phyloP scores from a whole-genome alignment of 2,329 filamentous ascomycete species.

The Penicillium sp. region DNA sequence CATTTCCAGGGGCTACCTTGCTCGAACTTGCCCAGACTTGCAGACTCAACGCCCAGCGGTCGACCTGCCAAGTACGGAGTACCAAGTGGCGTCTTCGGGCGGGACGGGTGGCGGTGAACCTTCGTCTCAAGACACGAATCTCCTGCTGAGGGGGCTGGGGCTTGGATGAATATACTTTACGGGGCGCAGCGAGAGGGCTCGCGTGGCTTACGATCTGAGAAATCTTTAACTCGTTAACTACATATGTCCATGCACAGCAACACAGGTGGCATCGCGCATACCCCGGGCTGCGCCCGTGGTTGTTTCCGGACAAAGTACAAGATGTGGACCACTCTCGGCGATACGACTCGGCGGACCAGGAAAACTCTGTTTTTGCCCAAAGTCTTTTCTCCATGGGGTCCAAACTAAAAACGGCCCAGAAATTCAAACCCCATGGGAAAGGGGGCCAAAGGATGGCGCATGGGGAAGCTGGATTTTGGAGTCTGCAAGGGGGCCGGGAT shows the following conservation, averaged over 20 bases:
- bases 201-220: conserved; percentile 20
- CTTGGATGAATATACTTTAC: background rate
- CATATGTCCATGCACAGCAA: conserved; percentile 12
- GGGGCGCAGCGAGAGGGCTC: conserved; percentile 6
- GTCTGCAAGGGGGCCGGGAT: conserved; percentile 8
- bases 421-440: background rate
- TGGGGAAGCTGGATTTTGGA: conserved; percentile 1
- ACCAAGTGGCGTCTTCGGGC: conserved; percentile 4
- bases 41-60: background rate
- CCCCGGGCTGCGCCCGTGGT: conserved; percentile 3
- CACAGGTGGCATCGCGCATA: conserved; percentile 3
- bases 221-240: background rate
- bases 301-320: conserved; percentile 17
- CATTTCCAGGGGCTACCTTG: background rate
- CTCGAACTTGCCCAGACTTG: background rate
- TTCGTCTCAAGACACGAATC: background rate
- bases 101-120: conserved; percentile 4
- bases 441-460: background rate
- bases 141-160: background rate
- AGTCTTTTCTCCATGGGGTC: conserved; percentile 8
- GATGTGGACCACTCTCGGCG: conserved; percentile 8
- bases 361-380: conserved; percentile 9
- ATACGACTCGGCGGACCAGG: conserved; percentile 8
- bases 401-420: background rate
- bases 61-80: background rate